A percentile compares a stretch with the other conserved stretches of the same genome.
These are phyloP conservation scores for Glonium stellatum DNA, from an alignment of 495 filamentous ascomycete genomes.

Conservation along the genomic window DNA sequence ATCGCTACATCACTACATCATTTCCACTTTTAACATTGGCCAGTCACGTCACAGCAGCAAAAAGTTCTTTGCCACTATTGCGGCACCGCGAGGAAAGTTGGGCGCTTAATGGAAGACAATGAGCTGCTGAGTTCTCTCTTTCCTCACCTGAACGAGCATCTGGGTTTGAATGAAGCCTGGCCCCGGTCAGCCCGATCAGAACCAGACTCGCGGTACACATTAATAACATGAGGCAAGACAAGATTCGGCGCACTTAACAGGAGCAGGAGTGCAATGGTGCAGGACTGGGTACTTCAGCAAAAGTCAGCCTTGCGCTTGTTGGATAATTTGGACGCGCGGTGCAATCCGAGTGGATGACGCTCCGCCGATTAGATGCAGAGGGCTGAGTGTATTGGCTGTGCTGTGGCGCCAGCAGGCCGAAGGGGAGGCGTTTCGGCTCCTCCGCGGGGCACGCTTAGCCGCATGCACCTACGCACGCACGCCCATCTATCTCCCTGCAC, in stretches of 20 bases:
- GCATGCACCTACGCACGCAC: too few species aligned
- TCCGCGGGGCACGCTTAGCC: neutral
- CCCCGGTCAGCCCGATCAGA: neutral
- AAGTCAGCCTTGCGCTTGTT: constrained; percentile 4
- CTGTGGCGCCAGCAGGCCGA: neutral
- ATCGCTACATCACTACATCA: constrained; percentile 4
- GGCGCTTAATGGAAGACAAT: neutral
- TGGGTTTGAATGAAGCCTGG: neutral
- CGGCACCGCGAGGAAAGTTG: neutral
- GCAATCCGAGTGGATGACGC: neutral
- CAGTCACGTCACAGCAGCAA: neutral
- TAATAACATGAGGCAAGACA: neutral
- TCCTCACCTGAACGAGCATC: neutral
- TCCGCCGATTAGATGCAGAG: neutral
- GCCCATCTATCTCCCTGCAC: neutral
- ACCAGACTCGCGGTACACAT: neutral
- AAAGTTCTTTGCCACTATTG: neutral
- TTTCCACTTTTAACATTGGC: neutral
- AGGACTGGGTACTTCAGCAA: neutral
- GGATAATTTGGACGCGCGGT: neutral
- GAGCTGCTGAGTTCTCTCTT: neutral
- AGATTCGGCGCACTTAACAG: neutral
- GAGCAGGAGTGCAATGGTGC: neutral
- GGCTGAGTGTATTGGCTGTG: constrained; percentile 2
- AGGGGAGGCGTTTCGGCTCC: neutral